Conservation (phyloP, 495 filamentous ascomycete species). For the Aspergillus homomorphus region DNA sequence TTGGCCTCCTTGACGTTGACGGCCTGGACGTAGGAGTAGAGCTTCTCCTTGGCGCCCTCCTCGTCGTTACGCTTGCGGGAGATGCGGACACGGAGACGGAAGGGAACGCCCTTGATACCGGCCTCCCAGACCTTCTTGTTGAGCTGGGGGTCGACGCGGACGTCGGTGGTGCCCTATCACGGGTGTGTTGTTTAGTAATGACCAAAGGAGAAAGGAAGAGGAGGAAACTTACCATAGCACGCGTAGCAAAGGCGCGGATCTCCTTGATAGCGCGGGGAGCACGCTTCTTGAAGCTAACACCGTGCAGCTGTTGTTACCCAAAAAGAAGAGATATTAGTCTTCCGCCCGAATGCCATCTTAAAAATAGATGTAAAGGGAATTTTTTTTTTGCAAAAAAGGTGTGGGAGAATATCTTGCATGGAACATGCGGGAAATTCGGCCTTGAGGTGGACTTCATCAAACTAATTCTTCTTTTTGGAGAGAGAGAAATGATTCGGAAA, state of each 20-base stretch:
- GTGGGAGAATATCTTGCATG: slow-evolving; percentile 23
- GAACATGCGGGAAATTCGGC: slow-evolving; percentile 39
- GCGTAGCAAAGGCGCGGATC: slow-evolving; percentile 86
- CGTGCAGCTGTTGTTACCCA: slow-evolving; percentile 68
- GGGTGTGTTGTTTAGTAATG: neutral
- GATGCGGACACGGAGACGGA: slow-evolving; percentile 94
- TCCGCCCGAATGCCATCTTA: slow-evolving; percentile 59
- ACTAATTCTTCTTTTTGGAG: slow-evolving; percentile 51
- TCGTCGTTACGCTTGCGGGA: slow-evolving; percentile 99
- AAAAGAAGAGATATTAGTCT: slow-evolving; percentile 51
- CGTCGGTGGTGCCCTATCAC: slow-evolving; percentile 86
- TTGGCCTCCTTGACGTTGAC: slow-evolving; percentile 99
- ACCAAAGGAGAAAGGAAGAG: slow-evolving; percentile 5
- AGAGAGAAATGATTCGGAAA: neutral
- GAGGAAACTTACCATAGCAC: slow-evolving; percentile 81
- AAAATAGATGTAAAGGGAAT: slow-evolving; percentile 17
- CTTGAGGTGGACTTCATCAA: slow-evolving; percentile 68
- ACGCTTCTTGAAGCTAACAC: slow-evolving; percentile 99
- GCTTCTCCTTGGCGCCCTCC: slow-evolving; percentile 96
- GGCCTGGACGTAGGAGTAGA: slow-evolving; percentile 98
- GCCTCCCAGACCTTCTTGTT: slow-evolving; percentile 99
- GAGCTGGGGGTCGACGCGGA: slow-evolving; percentile 94
- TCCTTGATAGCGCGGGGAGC: slow-evolving; percentile 98
- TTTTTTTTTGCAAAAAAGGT: slow-evolving; percentile 10
- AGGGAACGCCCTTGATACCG: slow-evolving; percentile 97